Evolutionary conservation across 2,329 filamentous ascomycete genomes (phyloP), one percentile per base, ranked within the genome.

Genomic region (Aspergillus unguis): DNA sequence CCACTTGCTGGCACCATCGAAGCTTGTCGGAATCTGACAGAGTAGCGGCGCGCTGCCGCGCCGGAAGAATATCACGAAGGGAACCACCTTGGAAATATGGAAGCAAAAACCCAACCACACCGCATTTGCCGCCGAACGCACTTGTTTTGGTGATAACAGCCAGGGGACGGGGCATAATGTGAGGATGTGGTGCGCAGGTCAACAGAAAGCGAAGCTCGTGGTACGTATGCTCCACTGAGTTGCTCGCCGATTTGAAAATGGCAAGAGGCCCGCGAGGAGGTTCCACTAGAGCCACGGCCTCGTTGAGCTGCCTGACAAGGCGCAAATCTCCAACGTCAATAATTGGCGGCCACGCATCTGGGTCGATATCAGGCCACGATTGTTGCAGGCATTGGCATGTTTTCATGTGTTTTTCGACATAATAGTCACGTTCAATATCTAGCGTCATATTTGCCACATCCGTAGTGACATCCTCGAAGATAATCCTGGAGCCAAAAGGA

Each of bases 181-280:
- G 43, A 26, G 36, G 49, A 23, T 51, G 42, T 10, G 36, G 35
- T 6, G 49, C 36, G n/a, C 43, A 51, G 25, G 43, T 46, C 23
- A 51, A 37, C 28, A 51, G 25, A 32, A 51, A 51, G 23, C 42
- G 49, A 41, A 51, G 49, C 43, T 51, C 49, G 36, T 51, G 49
- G 36, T 51, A 51, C 43, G 17, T 41, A 46, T 51, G 49, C 29
- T 42, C 9, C 43, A 46, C 35, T 7, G 49, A 51, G 17, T 32
- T 29, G 36, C n/a, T 42, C 5, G 43, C 49, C 25, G 36, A 27
- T 31, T 51, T 51, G 43, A 51, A 51, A 7, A 51, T 51, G 29
- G 36, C 43, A 41, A 9, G 26, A 6, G 23, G 17, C 11, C 46
- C 29, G 11, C 31, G 8, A 29, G 28, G 36, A 33, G 23, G 7